phyloP scores from a whole-genome alignment of 345 rosid genomes.

The Leavenworthia alabamica region DNA sequence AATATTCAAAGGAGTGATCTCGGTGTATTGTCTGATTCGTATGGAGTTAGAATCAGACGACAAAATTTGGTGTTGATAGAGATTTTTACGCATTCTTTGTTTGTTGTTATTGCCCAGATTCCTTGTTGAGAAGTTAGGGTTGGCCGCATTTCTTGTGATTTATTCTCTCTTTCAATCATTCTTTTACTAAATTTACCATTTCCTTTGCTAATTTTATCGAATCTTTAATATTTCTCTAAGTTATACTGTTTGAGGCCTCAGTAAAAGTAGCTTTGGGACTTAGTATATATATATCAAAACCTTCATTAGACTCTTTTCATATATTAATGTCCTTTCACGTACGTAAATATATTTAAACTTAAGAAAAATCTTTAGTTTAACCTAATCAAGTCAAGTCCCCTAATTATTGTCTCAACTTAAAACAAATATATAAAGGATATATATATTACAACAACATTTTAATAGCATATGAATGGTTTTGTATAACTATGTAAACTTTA shows the following conservation, averaged over 20 bases:
- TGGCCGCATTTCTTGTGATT: slow-evolving; percentile 24
- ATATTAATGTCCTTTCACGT: neutral
- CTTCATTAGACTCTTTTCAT: neutral
- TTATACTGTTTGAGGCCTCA: neutral
- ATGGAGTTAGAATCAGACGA: slow-evolving; percentile 26
- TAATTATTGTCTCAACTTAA: no score
- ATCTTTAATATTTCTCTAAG: neutral
- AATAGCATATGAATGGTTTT: no score
- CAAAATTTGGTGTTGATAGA: neutral
- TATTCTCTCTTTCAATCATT: slow-evolving; percentile 17
- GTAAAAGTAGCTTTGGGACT: neutral
- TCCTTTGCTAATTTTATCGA: slow-evolving; percentile 16
- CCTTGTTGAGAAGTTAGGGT: slow-evolving; percentile 31
- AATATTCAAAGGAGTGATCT: neutral
- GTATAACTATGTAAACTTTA: no score
- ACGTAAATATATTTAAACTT: no score
- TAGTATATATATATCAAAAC: neutral
- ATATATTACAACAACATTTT: no score
- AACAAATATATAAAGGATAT: no score
- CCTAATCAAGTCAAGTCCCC: no score
- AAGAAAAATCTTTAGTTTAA: no score
- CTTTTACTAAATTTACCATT: slow-evolving; percentile 12
- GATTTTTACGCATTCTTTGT: neutral
- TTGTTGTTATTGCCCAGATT: slow-evolving; percentile 22
- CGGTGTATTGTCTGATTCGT: slow-evolving; percentile 27